phyloP scores from a whole-genome alignment of 352 stramenopile species.

The Phytophthora megakarya region DNA sequence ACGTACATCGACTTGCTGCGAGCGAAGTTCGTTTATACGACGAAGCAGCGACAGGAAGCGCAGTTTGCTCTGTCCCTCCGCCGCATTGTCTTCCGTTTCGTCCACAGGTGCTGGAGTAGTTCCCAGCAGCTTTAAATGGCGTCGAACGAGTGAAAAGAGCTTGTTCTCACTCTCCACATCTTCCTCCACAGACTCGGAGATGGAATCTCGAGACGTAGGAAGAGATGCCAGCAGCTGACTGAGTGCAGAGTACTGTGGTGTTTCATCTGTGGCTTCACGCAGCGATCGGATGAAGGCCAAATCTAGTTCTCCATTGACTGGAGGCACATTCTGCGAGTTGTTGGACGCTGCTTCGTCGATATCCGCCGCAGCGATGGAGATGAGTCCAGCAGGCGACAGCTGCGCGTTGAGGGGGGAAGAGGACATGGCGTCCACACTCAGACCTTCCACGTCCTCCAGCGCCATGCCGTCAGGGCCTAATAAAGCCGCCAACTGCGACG shows the following conservation, averaged over 20 bases:
- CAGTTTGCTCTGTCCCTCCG: slow-evolving; percentile 58
- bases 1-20: slow-evolving; percentile 72
- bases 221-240: slow-evolving; percentile 32
- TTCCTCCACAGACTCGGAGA: slow-evolving; percentile 12
- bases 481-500: slow-evolving; percentile 39
- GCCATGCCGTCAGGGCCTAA: slow-evolving; percentile 46
- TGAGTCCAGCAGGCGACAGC: slow-evolving; percentile 74
- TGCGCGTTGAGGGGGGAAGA: slow-evolving; percentile 53
- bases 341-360: slow-evolving; percentile 71
- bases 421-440: slow-evolving; percentile 54
- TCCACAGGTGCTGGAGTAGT: slow-evolving; percentile 9
- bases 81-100: slow-evolving; percentile 24
- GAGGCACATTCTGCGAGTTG: slow-evolving; percentile 32
- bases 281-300: slow-evolving; percentile 67
- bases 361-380: slow-evolving; percentile 83
- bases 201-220: slow-evolving; percentile 7
- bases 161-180: slow-evolving; percentile 32
- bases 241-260: slow-evolving; percentile 29
- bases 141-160: slow-evolving; percentile 39
- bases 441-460: slow-evolving; percentile 51
- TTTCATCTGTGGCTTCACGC: no score
- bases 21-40: slow-evolving; percentile 85
- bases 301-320: slow-evolving; percentile 59
- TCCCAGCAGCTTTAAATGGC: slow-evolving; percentile 39
- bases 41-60: slow-evolving; percentile 78